Percentiles rank a stretch among this genome's conserved stretches.
phyloP scores from a whole-genome alignment of 805 yeast species.

The Ogataea pilisensis region DNA sequence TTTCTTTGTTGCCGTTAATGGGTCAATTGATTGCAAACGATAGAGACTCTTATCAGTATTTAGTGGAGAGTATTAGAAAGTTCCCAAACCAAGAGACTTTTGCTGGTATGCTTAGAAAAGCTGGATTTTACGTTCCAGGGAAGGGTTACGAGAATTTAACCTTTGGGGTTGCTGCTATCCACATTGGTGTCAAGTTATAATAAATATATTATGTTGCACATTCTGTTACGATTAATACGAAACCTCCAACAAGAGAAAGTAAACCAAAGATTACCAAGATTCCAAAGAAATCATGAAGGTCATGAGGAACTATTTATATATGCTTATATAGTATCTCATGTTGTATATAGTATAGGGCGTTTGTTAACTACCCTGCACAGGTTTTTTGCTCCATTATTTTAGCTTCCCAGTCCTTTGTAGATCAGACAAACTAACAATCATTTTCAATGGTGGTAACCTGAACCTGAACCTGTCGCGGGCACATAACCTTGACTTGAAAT shows the following conservation, averaged over 20 bases:
- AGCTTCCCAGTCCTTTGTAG: no score
- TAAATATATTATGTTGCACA: not conserved
- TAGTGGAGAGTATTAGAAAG: conserved; percentile 88
- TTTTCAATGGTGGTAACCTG: no score
- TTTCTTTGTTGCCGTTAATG: conserved; percentile 83
- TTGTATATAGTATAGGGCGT: conserved; percentile 2
- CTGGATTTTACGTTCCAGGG: conserved; percentile 89
- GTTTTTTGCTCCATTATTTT: no score
- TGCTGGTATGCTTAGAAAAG: conserved; percentile 86
- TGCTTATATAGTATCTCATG: not conserved
- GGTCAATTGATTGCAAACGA: conserved; percentile 96
- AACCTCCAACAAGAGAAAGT: no score
- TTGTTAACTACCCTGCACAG: no score
- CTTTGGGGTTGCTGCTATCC: conserved; percentile 94
- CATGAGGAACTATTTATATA: no score
- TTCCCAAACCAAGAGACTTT: conserved; percentile 93
- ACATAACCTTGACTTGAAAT: no score
- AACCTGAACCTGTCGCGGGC: no score
- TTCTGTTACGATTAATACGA: not conserved
- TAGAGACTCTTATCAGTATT: conserved; percentile 91
- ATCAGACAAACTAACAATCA: no score
- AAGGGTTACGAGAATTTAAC: conserved; percentile 92
- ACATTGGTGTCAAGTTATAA: conserved; percentile 86
- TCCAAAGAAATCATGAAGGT: not conserved
- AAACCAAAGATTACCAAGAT: no score